Conservation (phyloP, 2,329 filamentous ascomycete genomes). For the Venturiaceae sp. region DNA sequence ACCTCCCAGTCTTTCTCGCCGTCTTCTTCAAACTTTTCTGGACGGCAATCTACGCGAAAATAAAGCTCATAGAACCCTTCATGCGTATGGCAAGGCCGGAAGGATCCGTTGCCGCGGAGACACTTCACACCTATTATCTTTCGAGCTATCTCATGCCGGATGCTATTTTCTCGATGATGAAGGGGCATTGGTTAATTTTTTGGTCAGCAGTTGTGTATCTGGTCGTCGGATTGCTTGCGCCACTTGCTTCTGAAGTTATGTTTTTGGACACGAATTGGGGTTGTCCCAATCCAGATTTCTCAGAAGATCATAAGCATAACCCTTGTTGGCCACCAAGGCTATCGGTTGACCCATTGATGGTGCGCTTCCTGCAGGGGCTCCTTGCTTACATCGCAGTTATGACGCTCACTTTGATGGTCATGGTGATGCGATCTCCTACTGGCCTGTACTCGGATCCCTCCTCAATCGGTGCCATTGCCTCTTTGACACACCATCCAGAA, state of each 20-base stretch:
- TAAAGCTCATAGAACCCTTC: slow-evolving; percentile 8
- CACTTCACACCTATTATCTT: slow-evolving; percentile 5
- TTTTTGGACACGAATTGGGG: slow-evolving; percentile 8
- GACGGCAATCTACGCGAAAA: slow-evolving; percentile 4
- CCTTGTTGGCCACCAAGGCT: slow-evolving; percentile 9
- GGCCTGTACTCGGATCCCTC: slow-evolving; percentile 7
- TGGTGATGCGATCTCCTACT: slow-evolving; percentile 1
- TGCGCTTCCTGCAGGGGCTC: slow-evolving; percentile 2
- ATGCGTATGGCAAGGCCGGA: background rate
- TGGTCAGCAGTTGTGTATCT: slow-evolving; percentile 3
- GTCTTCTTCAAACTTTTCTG: slow-evolving; percentile 5
- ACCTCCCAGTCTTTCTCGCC: slow-evolving; percentile 7
- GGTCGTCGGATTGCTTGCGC: background rate
- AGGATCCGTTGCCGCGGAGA: background rate
- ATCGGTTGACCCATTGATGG: slow-evolving; percentile 5
- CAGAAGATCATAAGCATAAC: background rate
- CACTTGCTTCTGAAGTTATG: slow-evolving; percentile 6
- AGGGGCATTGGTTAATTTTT: slow-evolving; percentile 8
- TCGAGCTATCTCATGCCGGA: slow-evolving; percentile 5
- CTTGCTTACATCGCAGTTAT: slow-evolving; percentile 5
- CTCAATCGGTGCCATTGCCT: slow-evolving; percentile 5
- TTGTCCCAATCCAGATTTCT: background rate
- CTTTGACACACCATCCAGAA: slow-evolving; percentile 7
- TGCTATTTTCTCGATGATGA: slow-evolving; percentile 1
- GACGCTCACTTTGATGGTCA: slow-evolving; percentile 5